These are phyloP conservation scores for Dissophora ornata DNA, from an alignment of 192 early-diverging fungal species.

Conservation along the genomic window DNA sequence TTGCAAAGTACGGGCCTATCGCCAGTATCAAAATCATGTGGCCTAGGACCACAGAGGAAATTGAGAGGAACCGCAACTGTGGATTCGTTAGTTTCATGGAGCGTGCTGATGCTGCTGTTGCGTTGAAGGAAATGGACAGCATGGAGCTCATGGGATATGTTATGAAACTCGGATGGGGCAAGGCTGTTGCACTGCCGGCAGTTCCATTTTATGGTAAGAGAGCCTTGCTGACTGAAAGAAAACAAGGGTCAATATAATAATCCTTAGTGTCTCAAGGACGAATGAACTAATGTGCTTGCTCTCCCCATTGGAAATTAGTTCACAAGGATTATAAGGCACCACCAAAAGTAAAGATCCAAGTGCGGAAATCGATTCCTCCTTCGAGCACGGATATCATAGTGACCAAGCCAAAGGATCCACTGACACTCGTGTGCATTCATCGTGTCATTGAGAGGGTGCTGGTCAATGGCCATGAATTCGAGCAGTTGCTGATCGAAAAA, in stretches of 20 bases:
- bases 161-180: constrained; percentile 87
- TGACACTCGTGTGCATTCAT: constrained; percentile 77
- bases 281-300: not conserved
- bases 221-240: no score
- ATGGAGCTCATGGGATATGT: constrained; percentile 66
- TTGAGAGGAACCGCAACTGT: constrained; percentile 79
- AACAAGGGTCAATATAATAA: no score
- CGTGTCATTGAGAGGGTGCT: constrained; percentile 86
- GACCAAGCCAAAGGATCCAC: constrained; percentile 64
- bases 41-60: constrained; percentile 89
- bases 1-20: constrained; percentile 87
- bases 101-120: constrained; percentile 73
- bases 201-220: constrained; percentile 79
- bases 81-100: constrained; percentile 95
- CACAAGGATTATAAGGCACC: constrained; percentile 45
- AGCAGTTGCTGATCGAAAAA: constrained; percentile 50
- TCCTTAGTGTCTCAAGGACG: no score
- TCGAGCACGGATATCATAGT: constrained; percentile 77
- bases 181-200: constrained; percentile 77
- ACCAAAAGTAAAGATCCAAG: constrained; percentile 28
- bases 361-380: constrained; percentile 37
- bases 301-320: not conserved
- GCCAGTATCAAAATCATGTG: constrained; percentile 96
- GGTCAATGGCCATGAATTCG: constrained; percentile 79
- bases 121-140: constrained; percentile 81